Evolutionary conservation across 441 rosid genomes (phyloP).

Genomic region (Gossypium davidsonii): DNA sequence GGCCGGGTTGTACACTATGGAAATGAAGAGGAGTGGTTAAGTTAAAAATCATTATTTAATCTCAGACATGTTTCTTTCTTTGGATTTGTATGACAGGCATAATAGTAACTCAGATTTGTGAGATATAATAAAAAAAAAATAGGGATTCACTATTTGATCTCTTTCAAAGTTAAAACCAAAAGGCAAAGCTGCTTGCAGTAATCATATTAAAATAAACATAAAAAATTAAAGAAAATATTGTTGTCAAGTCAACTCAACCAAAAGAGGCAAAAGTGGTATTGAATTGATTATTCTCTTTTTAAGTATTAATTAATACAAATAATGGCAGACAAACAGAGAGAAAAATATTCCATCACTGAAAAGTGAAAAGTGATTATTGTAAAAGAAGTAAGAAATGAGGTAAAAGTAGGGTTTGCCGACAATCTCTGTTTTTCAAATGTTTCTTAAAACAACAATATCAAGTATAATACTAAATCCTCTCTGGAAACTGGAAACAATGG

Average conservation of each 20-base stretch:
- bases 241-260: background rate
- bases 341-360: conserved; percentile 17
- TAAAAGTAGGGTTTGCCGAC: conserved; percentile 50
- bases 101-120: conserved; percentile 17
- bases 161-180: conserved; percentile 3
- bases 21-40: background rate
- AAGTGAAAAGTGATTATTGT: background rate
- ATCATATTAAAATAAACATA: background rate
- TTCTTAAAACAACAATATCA: background rate
- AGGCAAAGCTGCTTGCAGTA: background rate
- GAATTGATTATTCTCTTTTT: background rate
- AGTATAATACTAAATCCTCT: background rate
- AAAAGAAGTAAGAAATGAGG: background rate
- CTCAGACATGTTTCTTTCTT: background rate
- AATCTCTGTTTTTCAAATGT: conserved; percentile 31
- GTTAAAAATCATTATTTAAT: background rate
- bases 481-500: background rate
- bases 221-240: background rate
- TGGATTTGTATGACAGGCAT: background rate
- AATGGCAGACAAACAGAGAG: conserved; percentile 35
- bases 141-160: background rate
- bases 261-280: background rate
- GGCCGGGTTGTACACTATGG: too few species aligned
- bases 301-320: background rate
- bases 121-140: background rate